Evolutionary conservation across 2,329 filamentous ascomycete species (phyloP).

Genomic region (Alternaria triticina): DNA sequence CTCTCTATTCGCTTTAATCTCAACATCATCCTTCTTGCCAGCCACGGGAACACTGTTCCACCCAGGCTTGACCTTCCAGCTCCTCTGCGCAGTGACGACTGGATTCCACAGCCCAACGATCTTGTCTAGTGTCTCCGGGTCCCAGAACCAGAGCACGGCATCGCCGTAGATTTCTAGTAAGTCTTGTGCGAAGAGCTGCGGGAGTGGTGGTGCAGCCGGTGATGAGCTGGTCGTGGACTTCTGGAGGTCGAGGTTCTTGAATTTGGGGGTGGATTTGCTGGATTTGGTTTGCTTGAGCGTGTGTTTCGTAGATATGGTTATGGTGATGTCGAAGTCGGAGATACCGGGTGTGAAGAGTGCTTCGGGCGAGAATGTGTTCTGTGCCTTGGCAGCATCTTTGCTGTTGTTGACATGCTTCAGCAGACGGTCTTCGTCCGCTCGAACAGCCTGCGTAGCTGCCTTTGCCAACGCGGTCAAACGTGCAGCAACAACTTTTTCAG

Average conservation of each 20-base stretch:
- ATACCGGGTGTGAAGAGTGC: constrained; percentile 76
- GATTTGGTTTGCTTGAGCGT: constrained; percentile 42
- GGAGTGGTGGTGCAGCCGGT: constrained; percentile 62
- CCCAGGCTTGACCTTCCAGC: constrained; percentile 73
- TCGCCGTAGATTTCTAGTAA: constrained; percentile 71
- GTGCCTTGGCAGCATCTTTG: neutral
- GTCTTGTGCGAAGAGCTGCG: constrained; percentile 69
- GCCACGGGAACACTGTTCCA: constrained; percentile 67
- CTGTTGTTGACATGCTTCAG: constrained; percentile 20
- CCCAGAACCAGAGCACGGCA: constrained; percentile 80
- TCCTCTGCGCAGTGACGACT: constrained; percentile 55
- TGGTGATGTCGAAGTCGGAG: constrained; percentile 83
- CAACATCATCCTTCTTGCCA: constrained; percentile 32
- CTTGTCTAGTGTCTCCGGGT: constrained; percentile 62
- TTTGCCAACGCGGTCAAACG: constrained; percentile 83
- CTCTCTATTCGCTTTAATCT: constrained; percentile 69
- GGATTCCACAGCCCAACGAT: constrained; percentile 73
- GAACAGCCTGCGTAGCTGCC: constrained; percentile 64
- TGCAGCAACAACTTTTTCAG: constrained; percentile 81
- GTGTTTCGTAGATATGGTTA: constrained; percentile 69
- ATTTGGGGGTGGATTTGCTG: constrained; percentile 57
- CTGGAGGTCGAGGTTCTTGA: constrained; percentile 79
- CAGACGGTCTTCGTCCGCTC: constrained; percentile 60
- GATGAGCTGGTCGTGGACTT: constrained; percentile 26
- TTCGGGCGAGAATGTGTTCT: constrained; percentile 50